Evolutionary conservation across 768 basidiomycete genomes (phyloP), one percentile per base, ranked within the genome.

Genomic region (Russula abietina): DNA sequence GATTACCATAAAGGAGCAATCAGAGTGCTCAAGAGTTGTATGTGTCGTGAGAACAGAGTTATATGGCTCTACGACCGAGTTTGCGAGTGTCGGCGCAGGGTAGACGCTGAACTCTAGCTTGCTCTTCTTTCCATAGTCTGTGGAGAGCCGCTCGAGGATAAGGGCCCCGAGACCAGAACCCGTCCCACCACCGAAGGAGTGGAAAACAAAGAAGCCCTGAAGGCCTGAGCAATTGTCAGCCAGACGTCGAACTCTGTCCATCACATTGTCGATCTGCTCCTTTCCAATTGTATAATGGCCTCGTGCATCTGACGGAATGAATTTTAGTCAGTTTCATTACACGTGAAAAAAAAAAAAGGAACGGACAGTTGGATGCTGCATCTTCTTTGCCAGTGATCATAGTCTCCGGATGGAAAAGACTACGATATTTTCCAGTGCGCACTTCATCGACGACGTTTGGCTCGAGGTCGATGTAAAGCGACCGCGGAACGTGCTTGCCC

Each of bases 121-220:
- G 55, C 92, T 93, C 79, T 98, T 99, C 79, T 99, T 99, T 76
- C 97, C 97, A 71, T 98, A 99, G 77, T 99, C 97, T 61, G 91
- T 90, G 32, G 96, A 98, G 69, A 99, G 87, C 62, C 94, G 87
- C 78, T 99, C 97, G 64, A 98, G 85, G 65, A 99, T 83, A 70
- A 99, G 89, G 62, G 97, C 96, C 74, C 97, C 97, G 71, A 99
- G 96, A 72, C 97, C 97, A 65, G 97, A 99, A 71, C 97, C 97
- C 73, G 97, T 98, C 76, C 97, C 97, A 73, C 97, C 97, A 74
- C 97, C 97, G 74, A 99, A 98, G 22, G 97, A 98, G 80, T 98
- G 97, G 86, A 98, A 98, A 72, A 98, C 92, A 73, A 98, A 98
- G 86, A 99, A 99, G 71, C 97, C 97, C 78, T 99, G 97, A 50